phyloP scores from a whole-genome alignment of 495 filamentous ascomycete genomes.

The Tetracladium setigerum region DNA sequence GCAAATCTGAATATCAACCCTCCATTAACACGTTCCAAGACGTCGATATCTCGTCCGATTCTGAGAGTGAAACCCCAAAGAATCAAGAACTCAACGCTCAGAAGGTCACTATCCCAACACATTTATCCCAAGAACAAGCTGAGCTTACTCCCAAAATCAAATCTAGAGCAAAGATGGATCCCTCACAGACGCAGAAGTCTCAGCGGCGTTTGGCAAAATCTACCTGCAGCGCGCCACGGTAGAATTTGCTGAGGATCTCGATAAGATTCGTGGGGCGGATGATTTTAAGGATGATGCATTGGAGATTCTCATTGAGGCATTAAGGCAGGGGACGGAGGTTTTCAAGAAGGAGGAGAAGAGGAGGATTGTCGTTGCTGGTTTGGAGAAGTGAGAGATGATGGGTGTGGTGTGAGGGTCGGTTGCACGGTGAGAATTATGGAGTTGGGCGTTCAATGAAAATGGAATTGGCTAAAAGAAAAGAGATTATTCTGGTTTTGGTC shows the following conservation, averaged over 20 bases:
- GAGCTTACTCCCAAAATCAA: neutral
- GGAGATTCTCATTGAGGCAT: conserved; percentile 52
- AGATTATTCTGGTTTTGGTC: neutral
- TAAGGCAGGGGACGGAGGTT: conserved; percentile 52
- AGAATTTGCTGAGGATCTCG: conserved; percentile 66
- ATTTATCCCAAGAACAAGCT: neutral
- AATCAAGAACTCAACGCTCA: neutral
- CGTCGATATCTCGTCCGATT: conserved; percentile 18
- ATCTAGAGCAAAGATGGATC: neutral
- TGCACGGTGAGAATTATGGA: conserved; percentile 7
- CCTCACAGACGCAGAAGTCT: conserved; percentile 26
- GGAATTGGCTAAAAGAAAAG: too few relatives aligned
- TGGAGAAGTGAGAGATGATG: conserved; percentile 3
- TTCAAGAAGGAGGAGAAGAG: conserved; percentile 28
- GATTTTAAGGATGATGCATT: conserved; percentile 60
- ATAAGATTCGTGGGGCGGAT: conserved; percentile 53
- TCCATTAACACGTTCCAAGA: neutral
- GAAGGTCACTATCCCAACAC: neutral
- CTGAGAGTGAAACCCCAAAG: conserved; percentile 1
- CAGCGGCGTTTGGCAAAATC: conserved; percentile 46
- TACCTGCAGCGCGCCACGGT: conserved; percentile 58
- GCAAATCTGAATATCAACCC: too few relatives aligned
- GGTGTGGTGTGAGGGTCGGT: neutral
- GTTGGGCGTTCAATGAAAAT: conserved; percentile 13
- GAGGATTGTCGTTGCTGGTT: conserved; percentile 16